A percentile compares a stretch with the other conserved stretches of the same genome.
Evolutionary conservation across 495 filamentous ascomycete genomes (phyloP).

Genomic region (Talaromyces nanjingensis): DNA sequence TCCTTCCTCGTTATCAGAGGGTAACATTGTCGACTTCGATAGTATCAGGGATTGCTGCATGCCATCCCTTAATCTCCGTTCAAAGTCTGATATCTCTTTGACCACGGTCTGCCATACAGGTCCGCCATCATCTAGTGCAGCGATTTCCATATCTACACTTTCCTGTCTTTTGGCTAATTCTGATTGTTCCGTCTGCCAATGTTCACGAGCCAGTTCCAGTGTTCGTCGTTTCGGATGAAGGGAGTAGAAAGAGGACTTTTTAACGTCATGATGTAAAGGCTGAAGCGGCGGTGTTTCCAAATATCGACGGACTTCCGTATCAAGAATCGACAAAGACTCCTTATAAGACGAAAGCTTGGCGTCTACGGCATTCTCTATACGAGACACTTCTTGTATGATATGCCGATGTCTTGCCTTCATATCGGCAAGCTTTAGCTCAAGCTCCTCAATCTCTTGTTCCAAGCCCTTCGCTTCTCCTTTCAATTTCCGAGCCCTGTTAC

Average conservation of each 20-base stretch:
- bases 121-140: conserved; percentile 77
- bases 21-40: not conserved
- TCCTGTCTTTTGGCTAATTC: conserved; percentile 49
- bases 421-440: conserved; percentile 59
- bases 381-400: conserved; percentile 53
- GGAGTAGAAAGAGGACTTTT: conserved; percentile 34
- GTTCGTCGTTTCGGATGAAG: conserved; percentile 65
- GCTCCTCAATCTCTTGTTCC: conserved; percentile 52
- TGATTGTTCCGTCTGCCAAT: conserved; percentile 62
- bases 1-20: conserved; percentile 5
- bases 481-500: conserved; percentile 31
- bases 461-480: conserved; percentile 46
- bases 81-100: conserved; percentile 58
- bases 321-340: conserved; percentile 45
- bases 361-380: conserved; percentile 56
- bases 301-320: conserved; percentile 41
- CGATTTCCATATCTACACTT: conserved; percentile 59
- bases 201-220: conserved; percentile 66
- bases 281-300: conserved; percentile 35
- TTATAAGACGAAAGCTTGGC: conserved; percentile 55
- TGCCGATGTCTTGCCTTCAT: conserved; percentile 58
- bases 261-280: conserved; percentile 28
- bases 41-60: conserved; percentile 34
- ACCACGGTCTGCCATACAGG: conserved; percentile 71
- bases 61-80: conserved; percentile 50